Percentiles rank a stretch among this genome's conserved stretches.
phyloP scores from a whole-genome alignment of 1,139 yeast genomes.

The Ashbya aceris region DNA sequence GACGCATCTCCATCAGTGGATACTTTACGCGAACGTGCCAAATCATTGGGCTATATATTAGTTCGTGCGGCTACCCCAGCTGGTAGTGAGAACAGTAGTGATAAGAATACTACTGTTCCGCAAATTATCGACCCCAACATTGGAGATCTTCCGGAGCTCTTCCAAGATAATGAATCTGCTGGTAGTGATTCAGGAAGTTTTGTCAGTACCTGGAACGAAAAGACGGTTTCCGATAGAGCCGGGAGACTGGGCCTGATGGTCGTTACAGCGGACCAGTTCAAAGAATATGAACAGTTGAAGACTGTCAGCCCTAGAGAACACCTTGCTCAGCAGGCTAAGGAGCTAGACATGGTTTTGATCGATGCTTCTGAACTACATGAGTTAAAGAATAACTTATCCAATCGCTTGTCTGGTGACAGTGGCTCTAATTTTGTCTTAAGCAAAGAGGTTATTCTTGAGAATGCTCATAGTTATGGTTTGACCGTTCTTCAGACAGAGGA shows the following conservation, averaged over 20 bases:
- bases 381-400: neutral
- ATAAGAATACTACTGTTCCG: neutral
- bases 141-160: neutral
- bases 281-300: conserved; percentile 6
- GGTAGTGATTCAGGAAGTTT: conserved; percentile 1
- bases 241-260: conserved; percentile 32
- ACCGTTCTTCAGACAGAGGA: conserved; percentile 28
- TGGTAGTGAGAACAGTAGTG: neutral
- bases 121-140: neutral
- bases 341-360: neutral
- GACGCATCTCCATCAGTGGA: conserved; percentile 11
- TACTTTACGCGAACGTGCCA: conserved; percentile 20
- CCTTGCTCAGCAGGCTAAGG: neutral
- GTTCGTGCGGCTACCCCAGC: conserved; percentile 10
- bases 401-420: neutral
- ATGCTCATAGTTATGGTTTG: conserved; percentile 19
- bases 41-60: conserved; percentile 19
- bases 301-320: neutral
- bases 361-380: neutral
- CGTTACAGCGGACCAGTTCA: conserved; percentile 18
- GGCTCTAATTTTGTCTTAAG: neutral
- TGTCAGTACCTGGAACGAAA: conserved; percentile 12
- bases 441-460: conserved; percentile 8
- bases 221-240: conserved; percentile 24
- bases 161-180: neutral